These are phyloP conservation scores for Yueomyces sp. DNA, from an alignment of 805 yeast genomes.

Conservation along the genomic window DNA sequence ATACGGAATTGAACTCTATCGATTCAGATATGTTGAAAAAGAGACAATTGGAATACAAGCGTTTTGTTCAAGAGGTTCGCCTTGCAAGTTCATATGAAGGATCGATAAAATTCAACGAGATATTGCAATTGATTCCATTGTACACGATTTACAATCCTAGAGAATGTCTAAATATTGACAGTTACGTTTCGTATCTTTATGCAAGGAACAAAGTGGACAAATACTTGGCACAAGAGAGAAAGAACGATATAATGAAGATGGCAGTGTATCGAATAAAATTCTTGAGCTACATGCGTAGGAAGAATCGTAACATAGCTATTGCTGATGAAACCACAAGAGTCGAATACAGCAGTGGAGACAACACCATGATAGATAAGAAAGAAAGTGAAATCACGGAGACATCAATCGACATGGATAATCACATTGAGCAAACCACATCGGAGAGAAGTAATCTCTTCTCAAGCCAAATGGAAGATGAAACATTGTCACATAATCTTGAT, in stretches of 20 bases:
- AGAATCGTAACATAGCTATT: background rate
- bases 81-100: constrained; percentile 43
- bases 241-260: constrained; percentile 25
- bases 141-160: constrained; percentile 67
- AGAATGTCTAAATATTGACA: constrained; percentile 61
- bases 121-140: constrained; percentile 57
- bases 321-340: background rate
- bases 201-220: constrained; percentile 43
- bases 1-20: constrained; percentile 36
- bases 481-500: no score
- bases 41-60: constrained; percentile 43
- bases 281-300: constrained; percentile 3
- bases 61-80: constrained; percentile 57
- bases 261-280: constrained; percentile 26
- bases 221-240: constrained; percentile 20
- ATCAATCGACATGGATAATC: background rate
- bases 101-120: constrained; percentile 50
- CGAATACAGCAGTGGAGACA: background rate
- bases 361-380: background rate
- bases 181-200: constrained; percentile 51
- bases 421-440: background rate
- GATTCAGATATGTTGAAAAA: constrained; percentile 42
- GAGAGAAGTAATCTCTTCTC: no score
- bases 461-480: no score
- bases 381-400: background rate